Evolutionary conservation across 2,329 filamentous ascomycete species (phyloP).

Genomic region (Apiospora koreana): DNA sequence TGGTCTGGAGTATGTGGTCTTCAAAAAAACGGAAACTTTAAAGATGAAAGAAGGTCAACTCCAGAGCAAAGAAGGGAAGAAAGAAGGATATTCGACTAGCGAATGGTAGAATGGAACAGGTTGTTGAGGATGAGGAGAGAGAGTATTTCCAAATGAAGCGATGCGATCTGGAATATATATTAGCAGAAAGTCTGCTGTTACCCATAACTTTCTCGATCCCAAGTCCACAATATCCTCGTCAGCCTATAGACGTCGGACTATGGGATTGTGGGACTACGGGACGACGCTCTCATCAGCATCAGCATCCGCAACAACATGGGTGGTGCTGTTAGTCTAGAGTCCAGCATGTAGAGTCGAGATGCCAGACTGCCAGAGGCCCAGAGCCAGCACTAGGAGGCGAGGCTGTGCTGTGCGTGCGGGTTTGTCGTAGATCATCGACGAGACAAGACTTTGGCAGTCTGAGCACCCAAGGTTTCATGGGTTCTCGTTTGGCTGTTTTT

Average conservation of each 20-base stretch:
- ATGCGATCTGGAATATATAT: neutral
- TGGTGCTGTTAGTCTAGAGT: no score
- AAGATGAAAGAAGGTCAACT: slow-evolving; percentile 5
- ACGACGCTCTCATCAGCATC: neutral
- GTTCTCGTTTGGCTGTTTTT: neutral
- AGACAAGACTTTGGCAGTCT: slow-evolving; percentile 9
- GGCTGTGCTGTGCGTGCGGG: slow-evolving; percentile 1
- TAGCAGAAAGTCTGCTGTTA: neutral
- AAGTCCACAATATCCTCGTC: neutral
- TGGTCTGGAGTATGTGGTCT: neutral
- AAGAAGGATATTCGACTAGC: slow-evolving; percentile 8
- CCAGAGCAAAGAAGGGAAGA: slow-evolving; percentile 4
- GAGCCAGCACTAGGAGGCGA: neutral
- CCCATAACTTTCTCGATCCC: neutral
- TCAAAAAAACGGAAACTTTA: neutral
- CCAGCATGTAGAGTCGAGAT: no score
- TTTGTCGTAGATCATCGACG: slow-evolving; percentile 8
- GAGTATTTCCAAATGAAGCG: neutral
- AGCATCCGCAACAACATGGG: no score
- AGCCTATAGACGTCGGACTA: neutral
- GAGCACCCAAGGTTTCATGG: slow-evolving; percentile 6
- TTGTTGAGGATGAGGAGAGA: slow-evolving; percentile 3
- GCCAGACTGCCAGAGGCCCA: no score
- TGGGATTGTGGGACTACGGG: neutral
- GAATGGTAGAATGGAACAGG: slow-evolving; percentile 1